phyloP scores from a whole-genome alignment of 345 rosid genomes.

The Gossypium arboreum region DNA sequence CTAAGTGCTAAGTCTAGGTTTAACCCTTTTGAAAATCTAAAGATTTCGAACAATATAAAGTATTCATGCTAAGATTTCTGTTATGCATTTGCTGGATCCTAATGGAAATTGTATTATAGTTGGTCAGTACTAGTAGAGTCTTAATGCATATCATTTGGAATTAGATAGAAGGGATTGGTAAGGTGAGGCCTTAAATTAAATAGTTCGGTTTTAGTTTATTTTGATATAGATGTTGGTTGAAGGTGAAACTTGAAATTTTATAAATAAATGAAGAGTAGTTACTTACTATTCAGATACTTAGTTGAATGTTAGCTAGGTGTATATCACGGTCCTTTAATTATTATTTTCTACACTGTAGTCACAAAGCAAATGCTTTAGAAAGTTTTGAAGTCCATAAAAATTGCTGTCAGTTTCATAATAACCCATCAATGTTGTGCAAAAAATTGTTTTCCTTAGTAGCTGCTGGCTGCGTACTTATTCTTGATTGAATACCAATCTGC shows the following conservation, averaged over 20 bases:
- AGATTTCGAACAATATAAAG: background rate
- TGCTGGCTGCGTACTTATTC: too few relatives aligned
- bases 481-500: too few relatives aligned
- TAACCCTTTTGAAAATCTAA: slow-evolving; percentile 1
- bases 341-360: too few relatives aligned
- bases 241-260: background rate
- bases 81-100: background rate
- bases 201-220: background rate
- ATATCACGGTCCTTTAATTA: background rate
- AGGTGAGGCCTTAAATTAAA: background rate
- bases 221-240: background rate
- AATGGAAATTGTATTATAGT: background rate
- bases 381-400: background rate
- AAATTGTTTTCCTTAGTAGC: background rate
- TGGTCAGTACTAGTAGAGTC: background rate
- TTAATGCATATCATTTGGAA: background rate
- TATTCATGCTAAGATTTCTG: background rate
- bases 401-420: background rate
- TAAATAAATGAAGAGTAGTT: background rate
- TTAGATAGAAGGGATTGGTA: background rate
- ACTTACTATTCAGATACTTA: background rate
- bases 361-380: background rate
- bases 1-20: background rate
- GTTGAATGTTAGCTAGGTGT: background rate
- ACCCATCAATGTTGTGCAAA: background rate